phyloP scores from a whole-genome alignment of 805 yeast genomes.

The Metschnikowia aberdeeniae region DNA sequence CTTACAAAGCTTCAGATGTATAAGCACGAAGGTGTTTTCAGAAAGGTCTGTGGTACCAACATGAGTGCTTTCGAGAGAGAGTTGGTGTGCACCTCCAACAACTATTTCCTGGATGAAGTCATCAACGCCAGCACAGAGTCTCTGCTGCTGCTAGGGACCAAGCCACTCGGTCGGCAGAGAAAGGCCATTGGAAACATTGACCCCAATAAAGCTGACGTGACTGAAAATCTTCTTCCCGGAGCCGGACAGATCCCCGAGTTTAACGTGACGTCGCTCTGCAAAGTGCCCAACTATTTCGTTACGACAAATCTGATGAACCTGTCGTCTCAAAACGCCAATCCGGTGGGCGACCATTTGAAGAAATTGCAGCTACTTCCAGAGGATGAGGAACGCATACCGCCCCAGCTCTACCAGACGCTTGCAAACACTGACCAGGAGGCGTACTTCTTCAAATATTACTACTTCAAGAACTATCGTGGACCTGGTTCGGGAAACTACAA shows the following conservation, averaged over 20 bases:
- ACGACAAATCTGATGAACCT: constrained; percentile 24
- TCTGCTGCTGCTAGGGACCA: constrained; percentile 7
- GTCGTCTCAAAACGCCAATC: constrained; percentile 20
- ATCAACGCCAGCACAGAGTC: constrained; percentile 6
- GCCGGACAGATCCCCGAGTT: constrained; percentile 43
- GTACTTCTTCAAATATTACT: constrained; percentile 35
- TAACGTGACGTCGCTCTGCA: constrained; percentile 37
- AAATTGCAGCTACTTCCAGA: constrained; percentile 18
- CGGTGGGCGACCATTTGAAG: constrained; percentile 9
- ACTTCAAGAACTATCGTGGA: constrained; percentile 39
- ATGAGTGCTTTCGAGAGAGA: constrained; percentile 35
- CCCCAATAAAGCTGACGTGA: constrained; percentile 37
- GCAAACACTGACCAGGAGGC: constrained; percentile 35
- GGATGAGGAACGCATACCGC: constrained; percentile 27
- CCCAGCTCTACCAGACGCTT: constrained; percentile 33
- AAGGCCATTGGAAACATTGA: constrained; percentile 32
- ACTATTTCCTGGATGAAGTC: constrained; percentile 16
- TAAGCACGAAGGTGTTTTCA: constrained; percentile 22
- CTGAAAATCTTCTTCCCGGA: constrained; percentile 40
- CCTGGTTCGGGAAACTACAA: constrained; percentile 45
- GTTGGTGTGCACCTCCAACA: constrained; percentile 26
- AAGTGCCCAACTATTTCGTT: constrained; percentile 40
- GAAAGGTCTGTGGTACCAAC: constrained; percentile 22
- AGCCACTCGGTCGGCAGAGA: constrained; percentile 28
- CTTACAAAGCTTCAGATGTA: constrained; percentile 35